Conservation (phyloP, 768 basidiomycete genomes). For the Psilocybe azurescens region DNA sequence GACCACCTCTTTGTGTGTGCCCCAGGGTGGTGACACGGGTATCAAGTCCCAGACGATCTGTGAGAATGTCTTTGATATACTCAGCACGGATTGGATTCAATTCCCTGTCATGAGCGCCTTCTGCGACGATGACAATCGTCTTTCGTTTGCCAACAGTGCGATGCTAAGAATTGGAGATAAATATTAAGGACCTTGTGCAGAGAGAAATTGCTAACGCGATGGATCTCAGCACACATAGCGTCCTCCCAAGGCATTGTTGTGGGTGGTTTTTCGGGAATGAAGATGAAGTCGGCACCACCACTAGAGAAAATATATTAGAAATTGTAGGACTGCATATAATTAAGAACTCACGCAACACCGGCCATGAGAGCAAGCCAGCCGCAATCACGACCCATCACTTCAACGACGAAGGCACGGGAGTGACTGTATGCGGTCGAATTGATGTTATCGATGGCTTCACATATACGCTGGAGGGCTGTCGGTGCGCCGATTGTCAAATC, state of each 20-base stretch:
- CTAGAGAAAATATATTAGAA: conserved; percentile 37
- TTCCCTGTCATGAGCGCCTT: conserved; percentile 89
- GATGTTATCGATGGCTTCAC: conserved; percentile 98
- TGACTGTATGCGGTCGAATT: conserved; percentile 96
- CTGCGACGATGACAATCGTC: conserved; percentile 98
- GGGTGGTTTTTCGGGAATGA: conserved; percentile 95
- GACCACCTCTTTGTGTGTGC: conserved; percentile 95
- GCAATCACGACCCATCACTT: conserved; percentile 99
- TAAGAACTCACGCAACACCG: conserved; percentile 73
- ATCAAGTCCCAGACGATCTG: conserved; percentile 88
- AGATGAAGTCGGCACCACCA: conserved; percentile 94
- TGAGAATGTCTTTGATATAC: conserved; percentile 88
- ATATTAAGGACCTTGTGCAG: neutral
- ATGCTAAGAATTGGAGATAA: conserved; percentile 57
- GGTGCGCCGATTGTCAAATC: conserved; percentile 97
- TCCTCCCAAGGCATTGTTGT: conserved; percentile 83
- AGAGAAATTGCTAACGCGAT: conserved; percentile 56
- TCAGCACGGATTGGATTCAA: conserved; percentile 93
- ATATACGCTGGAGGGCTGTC: conserved; percentile 95
- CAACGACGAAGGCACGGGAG: conserved; percentile 96
- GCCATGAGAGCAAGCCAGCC: conserved; percentile 98
- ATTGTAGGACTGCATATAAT: neutral
- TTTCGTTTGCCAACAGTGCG: conserved; percentile 93
- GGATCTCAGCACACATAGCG: conserved; percentile 86
- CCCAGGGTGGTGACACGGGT: conserved; percentile 97